Conservation (phyloP, 1,139 yeast genomes). For the Saccharomyces hybrid region DNA sequence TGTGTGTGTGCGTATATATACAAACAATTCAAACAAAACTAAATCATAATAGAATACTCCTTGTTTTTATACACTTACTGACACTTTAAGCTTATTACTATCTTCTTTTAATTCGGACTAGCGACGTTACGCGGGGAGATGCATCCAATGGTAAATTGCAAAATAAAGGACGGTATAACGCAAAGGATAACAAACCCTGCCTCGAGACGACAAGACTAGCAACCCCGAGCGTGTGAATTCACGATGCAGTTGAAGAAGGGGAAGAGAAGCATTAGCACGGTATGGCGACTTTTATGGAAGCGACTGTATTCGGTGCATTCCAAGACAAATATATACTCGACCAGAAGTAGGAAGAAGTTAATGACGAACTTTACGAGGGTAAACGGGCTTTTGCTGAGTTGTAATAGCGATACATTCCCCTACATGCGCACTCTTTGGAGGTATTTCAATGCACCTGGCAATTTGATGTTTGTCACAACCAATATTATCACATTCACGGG, state of each 20-base stretch:
- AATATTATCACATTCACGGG: conserved; percentile 28
- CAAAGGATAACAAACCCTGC: neutral
- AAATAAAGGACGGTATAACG: neutral
- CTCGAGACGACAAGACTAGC: neutral
- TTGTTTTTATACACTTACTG: neutral
- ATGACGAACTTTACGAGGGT: neutral
- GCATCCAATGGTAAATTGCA: neutral
- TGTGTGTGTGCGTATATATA: neutral
- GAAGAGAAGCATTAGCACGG: neutral
- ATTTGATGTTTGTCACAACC: conserved; percentile 30
- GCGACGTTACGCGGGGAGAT: neutral
- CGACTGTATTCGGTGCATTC: neutral
- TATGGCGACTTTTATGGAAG: neutral
- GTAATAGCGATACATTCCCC: neutral
- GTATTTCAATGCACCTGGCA: conserved; percentile 31
- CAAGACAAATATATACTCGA: neutral
- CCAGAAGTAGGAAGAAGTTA: neutral
- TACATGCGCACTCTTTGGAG: conserved; percentile 20
- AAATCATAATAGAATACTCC: neutral
- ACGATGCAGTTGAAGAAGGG: neutral
- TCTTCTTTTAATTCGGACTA: neutral
- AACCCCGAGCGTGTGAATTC: neutral
- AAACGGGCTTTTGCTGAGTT: neutral
- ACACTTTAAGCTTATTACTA: neutral
- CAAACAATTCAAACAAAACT: neutral